A percentile compares a stretch with the other conserved stretches of the same genome.
These are phyloP conservation scores for Prototheca wickerhamii DNA, from an alignment of 163 green algal genomes.

Conservation along the genomic window DNA sequence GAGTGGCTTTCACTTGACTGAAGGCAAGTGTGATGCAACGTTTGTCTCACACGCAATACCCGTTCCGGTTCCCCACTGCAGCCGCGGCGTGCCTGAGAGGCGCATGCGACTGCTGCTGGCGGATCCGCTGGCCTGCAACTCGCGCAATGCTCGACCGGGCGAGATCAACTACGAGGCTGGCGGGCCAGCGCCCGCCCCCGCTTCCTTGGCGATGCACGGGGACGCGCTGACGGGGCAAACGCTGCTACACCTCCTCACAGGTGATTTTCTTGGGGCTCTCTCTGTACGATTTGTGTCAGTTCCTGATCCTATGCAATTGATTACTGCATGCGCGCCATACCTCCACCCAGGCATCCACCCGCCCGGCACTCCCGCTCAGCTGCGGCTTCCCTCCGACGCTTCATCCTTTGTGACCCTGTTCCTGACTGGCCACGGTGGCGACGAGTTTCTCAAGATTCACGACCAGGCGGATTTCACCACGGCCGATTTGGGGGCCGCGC, in stretches of 20 bases:
- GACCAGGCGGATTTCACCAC: constrained; percentile 68
- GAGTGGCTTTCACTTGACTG: background rate
- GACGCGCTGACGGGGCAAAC: constrained; percentile 19
- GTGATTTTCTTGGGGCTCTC: constrained; percentile 67
- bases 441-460: constrained; percentile 86
- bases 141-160: constrained; percentile 67
- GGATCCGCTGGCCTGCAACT: constrained; percentile 83
- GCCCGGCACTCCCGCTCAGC: constrained; percentile 3
- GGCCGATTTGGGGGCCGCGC: constrained; percentile 37
- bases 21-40: background rate
- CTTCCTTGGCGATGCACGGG: background rate
- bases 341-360: constrained; percentile 11
- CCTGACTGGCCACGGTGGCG: constrained; percentile 75
- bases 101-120: constrained; percentile 91
- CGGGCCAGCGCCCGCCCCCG: background rate
- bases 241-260: background rate
- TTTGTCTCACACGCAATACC: background rate
- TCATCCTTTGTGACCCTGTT: constrained; percentile 45
- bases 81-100: constrained; percentile 82
- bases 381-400: background rate
- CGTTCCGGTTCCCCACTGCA: constrained; percentile 4
- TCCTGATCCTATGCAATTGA: background rate
- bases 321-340: background rate
- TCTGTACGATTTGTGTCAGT: constrained; percentile 79
- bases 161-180: constrained; percentile 13